A percentile compares a stretch with the other conserved stretches of the same genome.
These are phyloP conservation scores for Rubia tinctorum DNA, from an alignment of 305 asterid species.

Conservation along the genomic window DNA sequence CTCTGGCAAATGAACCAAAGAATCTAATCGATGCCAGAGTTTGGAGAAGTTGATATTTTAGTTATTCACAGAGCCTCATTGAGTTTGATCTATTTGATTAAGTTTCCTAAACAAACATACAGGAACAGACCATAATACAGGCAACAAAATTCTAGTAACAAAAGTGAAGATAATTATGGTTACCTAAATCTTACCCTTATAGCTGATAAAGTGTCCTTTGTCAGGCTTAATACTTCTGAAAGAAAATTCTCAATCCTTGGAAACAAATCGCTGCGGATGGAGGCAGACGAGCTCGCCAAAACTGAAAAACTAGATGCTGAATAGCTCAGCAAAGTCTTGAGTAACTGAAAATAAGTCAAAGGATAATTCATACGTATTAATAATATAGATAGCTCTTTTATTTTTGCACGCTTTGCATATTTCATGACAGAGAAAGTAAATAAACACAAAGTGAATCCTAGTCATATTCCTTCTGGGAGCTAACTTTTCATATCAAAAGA, in stretches of 20 bases:
- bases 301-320: constrained; percentile 65
- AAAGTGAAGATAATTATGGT: background rate
- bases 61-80: background rate
- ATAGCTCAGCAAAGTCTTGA: constrained; percentile 74
- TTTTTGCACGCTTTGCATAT: background rate
- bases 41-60: background rate
- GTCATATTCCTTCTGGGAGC: background rate
- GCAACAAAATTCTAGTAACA: background rate
- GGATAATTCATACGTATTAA: background rate
- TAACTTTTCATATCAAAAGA: background rate
- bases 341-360: constrained; percentile 51
- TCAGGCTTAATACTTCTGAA: constrained; percentile 63
- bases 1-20: background rate
- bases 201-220: constrained; percentile 62
- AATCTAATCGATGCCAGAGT: background rate
- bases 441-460: background rate
- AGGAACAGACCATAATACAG: background rate
- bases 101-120: background rate
- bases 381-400: background rate
- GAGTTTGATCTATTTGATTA: background rate
- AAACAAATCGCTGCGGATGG: constrained; percentile 49
- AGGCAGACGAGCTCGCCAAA: constrained; percentile 56
- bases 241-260: constrained; percentile 57
- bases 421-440: background rate
- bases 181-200: constrained; percentile 43